Evolutionary conservation across 2,329 filamentous ascomycete genomes (phyloP), one percentile per base, ranked within the genome.

Genomic region (Ceratocystiopsis sp.): DNA sequence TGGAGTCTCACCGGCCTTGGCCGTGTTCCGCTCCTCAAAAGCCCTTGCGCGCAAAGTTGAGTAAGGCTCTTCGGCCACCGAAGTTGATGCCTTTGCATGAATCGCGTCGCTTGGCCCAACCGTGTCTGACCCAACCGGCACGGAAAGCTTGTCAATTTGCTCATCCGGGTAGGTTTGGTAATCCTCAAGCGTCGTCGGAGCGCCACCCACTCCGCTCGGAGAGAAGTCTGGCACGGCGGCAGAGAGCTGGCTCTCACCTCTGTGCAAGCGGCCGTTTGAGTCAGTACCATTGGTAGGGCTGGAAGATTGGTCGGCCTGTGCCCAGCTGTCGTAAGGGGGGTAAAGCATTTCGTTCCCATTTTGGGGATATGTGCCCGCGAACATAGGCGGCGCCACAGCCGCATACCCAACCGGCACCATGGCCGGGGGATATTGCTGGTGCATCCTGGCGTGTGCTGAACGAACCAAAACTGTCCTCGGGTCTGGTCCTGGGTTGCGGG

Each of bases 401-500:
- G 48, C 37, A 46, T 60, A 62, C 2, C 55, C 49, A 43, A 57
- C 48, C 7, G 57, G 48, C 19, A 57, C 46, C 43, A 60, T 52
- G 21, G 55, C 42, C 51, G 59, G 39, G 41, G 38, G 29, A 19
- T 42, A 49, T n/a, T 41, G 3, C 37, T 50, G 48, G 21, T 42
- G 49, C 13, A 46, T 50, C 16, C 49, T 46, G 25, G 46, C 52
- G 46, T 53, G 47, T 55, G 59, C 36, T 59, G 64, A 37, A 59
- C 57, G 48, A 7, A 45, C 45, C 5, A 43, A 13, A n/a, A 38
- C 42, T 3, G 41, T 46, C 6, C 42, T 40, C 41, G 50, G 18
- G 15, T 51, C 47, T 29, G 71, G 72, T 4, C 86, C 86, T 16
- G 80, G 72, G 53, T 81, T 82, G 56, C 80, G 83, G 35, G 83